phyloP scores from a whole-genome alignment of 2,329 filamentous ascomycete species.

The Cercospora citrullina region DNA sequence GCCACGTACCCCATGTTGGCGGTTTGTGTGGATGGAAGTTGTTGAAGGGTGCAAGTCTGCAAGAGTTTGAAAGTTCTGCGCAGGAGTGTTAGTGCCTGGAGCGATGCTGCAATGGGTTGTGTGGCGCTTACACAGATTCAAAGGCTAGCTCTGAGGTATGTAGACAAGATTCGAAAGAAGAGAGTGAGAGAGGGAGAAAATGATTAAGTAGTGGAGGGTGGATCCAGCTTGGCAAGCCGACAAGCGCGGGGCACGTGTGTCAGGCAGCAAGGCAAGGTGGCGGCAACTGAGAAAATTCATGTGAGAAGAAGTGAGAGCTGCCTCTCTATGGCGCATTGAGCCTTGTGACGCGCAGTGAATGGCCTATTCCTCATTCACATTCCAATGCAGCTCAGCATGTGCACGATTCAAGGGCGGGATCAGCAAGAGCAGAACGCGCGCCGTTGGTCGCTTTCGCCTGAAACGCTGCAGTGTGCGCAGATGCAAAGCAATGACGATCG shows the following conservation, averaged over 20 bases:
- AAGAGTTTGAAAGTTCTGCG: conserved; percentile 15
- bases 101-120: neutral
- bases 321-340: neutral
- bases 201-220: conserved; percentile 6
- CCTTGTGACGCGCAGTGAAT: neutral
- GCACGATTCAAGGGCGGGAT: neutral
- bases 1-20: conserved; percentile 62
- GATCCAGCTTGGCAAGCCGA: conserved; percentile 3
- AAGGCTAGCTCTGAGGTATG: conserved; percentile 15
- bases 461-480: neutral
- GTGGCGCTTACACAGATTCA: conserved; percentile 13
- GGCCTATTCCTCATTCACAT: neutral
- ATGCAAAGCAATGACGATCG: neutral
- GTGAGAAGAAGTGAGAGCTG: neutral
- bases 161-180: conserved; percentile 15
- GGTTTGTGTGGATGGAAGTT: conserved; percentile 38
- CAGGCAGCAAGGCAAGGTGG: conserved; percentile 7
- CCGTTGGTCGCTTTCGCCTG: neutral
- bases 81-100: neutral
- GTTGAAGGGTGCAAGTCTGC: conserved; percentile 24
- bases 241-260: conserved; percentile 9
- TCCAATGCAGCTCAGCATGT: neutral
- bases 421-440: neutral
- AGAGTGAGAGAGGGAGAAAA: conserved; percentile 11
- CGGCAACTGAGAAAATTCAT: conserved; percentile 1